phyloP scores from a whole-genome alignment of 2,329 filamentous ascomycete species.

The Domatiomyces catenatus region DNA sequence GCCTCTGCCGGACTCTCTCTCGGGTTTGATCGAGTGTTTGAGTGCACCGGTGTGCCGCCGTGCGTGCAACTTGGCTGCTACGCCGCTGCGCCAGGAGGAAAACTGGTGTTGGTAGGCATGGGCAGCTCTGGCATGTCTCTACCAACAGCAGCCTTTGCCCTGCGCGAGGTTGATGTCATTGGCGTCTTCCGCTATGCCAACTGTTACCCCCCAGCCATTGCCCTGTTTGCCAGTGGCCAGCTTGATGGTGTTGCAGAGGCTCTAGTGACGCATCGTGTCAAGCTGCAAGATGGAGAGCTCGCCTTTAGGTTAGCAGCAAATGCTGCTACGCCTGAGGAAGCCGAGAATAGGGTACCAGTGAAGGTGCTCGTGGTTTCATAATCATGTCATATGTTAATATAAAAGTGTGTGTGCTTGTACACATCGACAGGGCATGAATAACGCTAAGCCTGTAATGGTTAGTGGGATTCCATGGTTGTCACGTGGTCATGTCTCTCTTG shows the following conservation, averaged over 20 bases:
- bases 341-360: conserved; percentile 36
- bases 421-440: no score
- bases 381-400: neutral
- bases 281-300: conserved; percentile 33
- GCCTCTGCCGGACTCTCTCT: conserved; percentile 16
- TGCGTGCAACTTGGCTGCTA: conserved; percentile 33
- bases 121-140: conserved; percentile 40
- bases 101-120: conserved; percentile 42
- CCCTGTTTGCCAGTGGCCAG: conserved; percentile 35
- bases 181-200: conserved; percentile 43
- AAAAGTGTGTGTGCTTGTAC: no score
- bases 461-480: no score
- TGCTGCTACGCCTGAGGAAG: conserved; percentile 36
- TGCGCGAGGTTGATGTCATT: conserved; percentile 42
- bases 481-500: no score
- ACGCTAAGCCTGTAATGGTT: no score
- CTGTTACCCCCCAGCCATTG: conserved; percentile 40
- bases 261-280: conserved; percentile 39
- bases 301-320: conserved; percentile 31
- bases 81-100: conserved; percentile 33
- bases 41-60: conserved; percentile 31
- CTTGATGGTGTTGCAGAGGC: conserved; percentile 34
- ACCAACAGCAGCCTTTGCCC: conserved; percentile 38
- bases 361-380: conserved; percentile 33
- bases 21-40: conserved; percentile 31